Evolutionary conservation across 108 stramenopile species (phyloP), one percentile per base, ranked within the genome.

Genomic region (Schizochytrium sp.): DNA sequence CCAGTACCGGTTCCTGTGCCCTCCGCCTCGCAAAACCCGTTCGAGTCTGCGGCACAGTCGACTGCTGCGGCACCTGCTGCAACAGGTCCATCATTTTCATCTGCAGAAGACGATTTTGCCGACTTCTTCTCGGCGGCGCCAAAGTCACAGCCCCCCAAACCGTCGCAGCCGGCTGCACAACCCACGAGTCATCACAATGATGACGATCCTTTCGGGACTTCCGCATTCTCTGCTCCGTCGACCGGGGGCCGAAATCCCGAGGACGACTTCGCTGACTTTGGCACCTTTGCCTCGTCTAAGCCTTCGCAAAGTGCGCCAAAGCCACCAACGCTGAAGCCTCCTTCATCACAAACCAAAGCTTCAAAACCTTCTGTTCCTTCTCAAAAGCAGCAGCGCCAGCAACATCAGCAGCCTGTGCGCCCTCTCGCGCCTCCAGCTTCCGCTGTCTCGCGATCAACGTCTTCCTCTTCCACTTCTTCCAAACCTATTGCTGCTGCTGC

Each of bases 91-190:
- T 8, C 63, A 8, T 69, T 69, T 41, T 14, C 34, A 6, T 25
- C n/a, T 6, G 76, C 76, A 1, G 76, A 83, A 83, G 76, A 83
- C 76, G 76, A 83, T 34, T 83, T 83, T 53, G 76, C 76, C 23
- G 76, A 83, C 28, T 83, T 83, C 28, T 83, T 83, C 5, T 83
- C 76, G 28, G 76, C 76, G 19, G 51, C 48, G n/a, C 48, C 76
- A 55, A 53, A 47, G 76, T 6, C 76, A 12, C 21, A 23, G 19
- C n/a, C n/a, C 2, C n/a, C 58, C 58, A n/a, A 19, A 19, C 19
- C 58, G 19, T 19, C 58, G n/a, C 19, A 59, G 58, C 21, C n/a
- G 58, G 58, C 19, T 59, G 58, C 19, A n/a, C 58, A 19, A 1
- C 3, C n/a, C n/a, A 23, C 58, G 58, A 23, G 19, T 59, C 21